These are phyloP conservation scores for Globisporangium abappressorium DNA, from an alignment of 352 stramenopile genomes.

Conservation along the genomic window DNA sequence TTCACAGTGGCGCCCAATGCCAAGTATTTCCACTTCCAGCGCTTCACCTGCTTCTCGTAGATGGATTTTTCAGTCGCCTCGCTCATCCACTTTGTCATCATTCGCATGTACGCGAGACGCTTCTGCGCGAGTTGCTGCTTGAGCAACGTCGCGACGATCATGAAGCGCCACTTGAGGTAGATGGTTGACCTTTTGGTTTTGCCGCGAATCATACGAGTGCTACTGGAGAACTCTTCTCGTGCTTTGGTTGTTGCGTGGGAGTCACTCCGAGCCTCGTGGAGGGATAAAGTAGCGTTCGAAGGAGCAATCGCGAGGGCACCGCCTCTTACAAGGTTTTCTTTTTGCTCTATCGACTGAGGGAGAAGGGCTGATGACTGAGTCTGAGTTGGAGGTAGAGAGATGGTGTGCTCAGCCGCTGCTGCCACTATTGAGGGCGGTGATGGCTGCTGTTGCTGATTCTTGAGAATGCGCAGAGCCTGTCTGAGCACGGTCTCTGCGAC, in stretches of 20 bases:
- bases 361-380: not conserved
- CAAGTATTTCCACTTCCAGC: constrained; percentile 36
- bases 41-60: constrained; percentile 14
- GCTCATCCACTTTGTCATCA: constrained; percentile 7
- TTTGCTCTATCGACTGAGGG: not conserved
- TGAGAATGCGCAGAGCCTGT: not conserved
- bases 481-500: not conserved
- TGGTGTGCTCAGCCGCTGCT: not conserved
- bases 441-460: not conserved
- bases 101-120: constrained; percentile 22
- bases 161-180: constrained; percentile 14
- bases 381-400: not conserved
- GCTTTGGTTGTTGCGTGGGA: not conserved
- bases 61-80: constrained; percentile 1
- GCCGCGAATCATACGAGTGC: not conserved
- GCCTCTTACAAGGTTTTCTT: not conserved
- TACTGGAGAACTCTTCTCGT: not conserved
- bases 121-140: constrained; percentile 17
- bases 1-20: constrained; percentile 12
- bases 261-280: not conserved
- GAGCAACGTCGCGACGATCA: not conserved
- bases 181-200: not conserved
- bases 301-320: not conserved
- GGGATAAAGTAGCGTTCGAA: not conserved
- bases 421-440: too few relatives aligned